phyloP scores from a whole-genome alignment of 495 filamentous ascomycete genomes.

The Aspergillus diversus region DNA sequence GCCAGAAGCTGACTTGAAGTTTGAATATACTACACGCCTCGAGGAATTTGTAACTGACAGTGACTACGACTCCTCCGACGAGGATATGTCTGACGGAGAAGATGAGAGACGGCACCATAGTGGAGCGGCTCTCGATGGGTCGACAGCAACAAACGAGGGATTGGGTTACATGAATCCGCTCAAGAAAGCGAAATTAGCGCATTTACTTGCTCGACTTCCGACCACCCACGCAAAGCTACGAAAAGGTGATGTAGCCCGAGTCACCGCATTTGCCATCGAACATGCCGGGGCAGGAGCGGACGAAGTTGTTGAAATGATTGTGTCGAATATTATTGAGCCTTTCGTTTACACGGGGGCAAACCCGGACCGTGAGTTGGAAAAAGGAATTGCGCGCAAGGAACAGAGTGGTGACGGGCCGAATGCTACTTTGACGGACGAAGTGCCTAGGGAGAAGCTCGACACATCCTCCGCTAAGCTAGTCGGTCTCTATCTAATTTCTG shows the following conservation, averaged over 20 bases:
- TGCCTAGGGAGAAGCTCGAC: slow-evolving; percentile 58
- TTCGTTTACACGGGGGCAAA: slow-evolving; percentile 66
- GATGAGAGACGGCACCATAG: slow-evolving; percentile 57
- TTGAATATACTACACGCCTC: slow-evolving; percentile 72
- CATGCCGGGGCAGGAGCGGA: slow-evolving; percentile 79
- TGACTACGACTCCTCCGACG: slow-evolving; percentile 86
- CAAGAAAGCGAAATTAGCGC: slow-evolving; percentile 79
- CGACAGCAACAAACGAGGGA: slow-evolving; percentile 50
- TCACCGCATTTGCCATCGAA: slow-evolving; percentile 88
- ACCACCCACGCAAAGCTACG: slow-evolving; percentile 73
- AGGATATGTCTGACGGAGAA: slow-evolving; percentile 82
- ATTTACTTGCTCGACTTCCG: slow-evolving; percentile 79
- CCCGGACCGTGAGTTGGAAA: slow-evolving; percentile 51
- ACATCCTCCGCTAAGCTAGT: slow-evolving; percentile 75
- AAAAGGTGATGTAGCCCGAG: slow-evolving; percentile 82
- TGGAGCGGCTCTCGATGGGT: slow-evolving; percentile 54
- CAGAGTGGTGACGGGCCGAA: slow-evolving; percentile 38
- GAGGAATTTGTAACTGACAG: slow-evolving; percentile 80
- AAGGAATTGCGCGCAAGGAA: slow-evolving; percentile 36
- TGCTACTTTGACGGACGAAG: slow-evolving; percentile 33
- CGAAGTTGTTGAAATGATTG: slow-evolving; percentile 86
- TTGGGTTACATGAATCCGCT: slow-evolving; percentile 80
- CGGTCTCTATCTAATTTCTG: slow-evolving; percentile 83
- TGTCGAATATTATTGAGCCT: slow-evolving; percentile 76
- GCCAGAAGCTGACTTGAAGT: slow-evolving; percentile 68